These are phyloP conservation scores for Triticum turgidum DNA, from an alignment of 176 grass and related monocot species.

Conservation along the genomic window DNA sequence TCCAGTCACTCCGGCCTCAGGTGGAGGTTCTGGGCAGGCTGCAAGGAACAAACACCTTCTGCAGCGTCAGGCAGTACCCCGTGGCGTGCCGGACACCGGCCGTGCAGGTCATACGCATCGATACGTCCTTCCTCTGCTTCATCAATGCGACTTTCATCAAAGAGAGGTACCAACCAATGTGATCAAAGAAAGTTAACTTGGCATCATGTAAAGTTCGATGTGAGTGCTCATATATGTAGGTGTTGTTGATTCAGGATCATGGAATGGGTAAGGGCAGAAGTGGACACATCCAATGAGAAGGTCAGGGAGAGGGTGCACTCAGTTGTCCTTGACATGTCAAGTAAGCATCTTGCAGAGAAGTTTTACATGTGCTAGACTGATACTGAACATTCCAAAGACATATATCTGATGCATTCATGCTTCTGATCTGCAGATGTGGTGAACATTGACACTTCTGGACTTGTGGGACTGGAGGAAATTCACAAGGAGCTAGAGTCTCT, in stretches of 20 bases:
- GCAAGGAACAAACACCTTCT: slow-evolving; percentile 70
- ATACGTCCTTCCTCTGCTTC: slow-evolving; percentile 87
- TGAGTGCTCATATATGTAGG: background rate
- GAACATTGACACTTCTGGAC: slow-evolving; percentile 90
- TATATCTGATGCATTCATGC: background rate
- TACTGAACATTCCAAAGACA: background rate
- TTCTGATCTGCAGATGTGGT: slow-evolving; percentile 60
- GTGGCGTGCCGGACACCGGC: slow-evolving; percentile 41
- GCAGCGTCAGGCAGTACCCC: slow-evolving; percentile 84
- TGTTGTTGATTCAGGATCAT: slow-evolving; percentile 55
- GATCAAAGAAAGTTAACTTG: background rate
- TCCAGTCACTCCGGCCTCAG: slow-evolving; percentile 64
- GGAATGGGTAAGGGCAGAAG: slow-evolving; percentile 49
- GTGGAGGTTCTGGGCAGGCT: slow-evolving; percentile 83
- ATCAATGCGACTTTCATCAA: slow-evolving; percentile 81
- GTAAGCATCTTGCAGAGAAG: slow-evolving; percentile 30
- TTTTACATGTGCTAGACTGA: background rate
- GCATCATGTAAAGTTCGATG: background rate
- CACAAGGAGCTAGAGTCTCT: slow-evolving; percentile 63
- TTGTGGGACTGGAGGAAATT: slow-evolving; percentile 58
- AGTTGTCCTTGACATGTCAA: slow-evolving; percentile 86
- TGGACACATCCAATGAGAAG: slow-evolving; percentile 42
- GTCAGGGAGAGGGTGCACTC: slow-evolving; percentile 50
- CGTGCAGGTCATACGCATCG: slow-evolving; percentile 56
- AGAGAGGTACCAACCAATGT: slow-evolving; percentile 58